Conservation (phyloP, 208 protist genomes). For the Wallacemonas collosoma region DNA sequence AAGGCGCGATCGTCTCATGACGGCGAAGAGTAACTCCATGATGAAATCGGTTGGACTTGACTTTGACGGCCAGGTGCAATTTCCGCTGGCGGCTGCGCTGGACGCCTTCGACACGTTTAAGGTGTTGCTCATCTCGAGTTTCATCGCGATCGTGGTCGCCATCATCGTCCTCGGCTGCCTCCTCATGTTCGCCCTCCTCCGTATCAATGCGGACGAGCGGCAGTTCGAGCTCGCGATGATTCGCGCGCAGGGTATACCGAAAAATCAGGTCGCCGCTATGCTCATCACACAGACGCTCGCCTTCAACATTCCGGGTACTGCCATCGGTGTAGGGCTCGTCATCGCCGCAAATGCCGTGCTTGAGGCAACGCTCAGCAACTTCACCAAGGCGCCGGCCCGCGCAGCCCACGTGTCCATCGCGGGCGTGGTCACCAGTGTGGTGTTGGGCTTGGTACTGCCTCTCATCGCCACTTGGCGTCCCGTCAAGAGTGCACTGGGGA, state of each 20-base stretch:
- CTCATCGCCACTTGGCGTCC: slow-evolving; percentile 82
- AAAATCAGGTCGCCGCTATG: slow-evolving; percentile 74
- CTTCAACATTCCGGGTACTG: slow-evolving; percentile 91
- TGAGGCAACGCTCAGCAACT: slow-evolving; percentile 60
- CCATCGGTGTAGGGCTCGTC: slow-evolving; percentile 69
- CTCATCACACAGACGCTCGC: slow-evolving; percentile 79
- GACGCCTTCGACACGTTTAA: slow-evolving; percentile 71
- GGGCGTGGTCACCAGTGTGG: slow-evolving; percentile 60
- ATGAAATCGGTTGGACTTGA: slow-evolving; percentile 54
- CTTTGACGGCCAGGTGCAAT: slow-evolving; percentile 53
- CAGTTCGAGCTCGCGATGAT: slow-evolving; percentile 98
- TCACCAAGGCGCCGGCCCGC: slow-evolving; percentile 46
- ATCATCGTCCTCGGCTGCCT: slow-evolving; percentile 87
- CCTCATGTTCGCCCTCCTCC: slow-evolving; percentile 93
- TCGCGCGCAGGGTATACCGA: slow-evolving; percentile 90
- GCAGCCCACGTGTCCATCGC: slow-evolving; percentile 23
- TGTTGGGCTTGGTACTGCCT: slow-evolving; percentile 82
- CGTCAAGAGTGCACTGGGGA: slow-evolving; percentile 75
- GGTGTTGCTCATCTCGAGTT: slow-evolving; percentile 85
- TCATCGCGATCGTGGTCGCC: slow-evolving; percentile 78
- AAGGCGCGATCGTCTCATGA: slow-evolving; percentile 42
- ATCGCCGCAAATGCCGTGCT: slow-evolving; percentile 69
- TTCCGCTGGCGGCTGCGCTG: slow-evolving; percentile 57
- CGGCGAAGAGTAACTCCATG: slow-evolving; percentile 52
- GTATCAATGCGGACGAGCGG: slow-evolving; percentile 94